Conservation (phyloP, 441 rosid genomes). For the Cnidoscolus chayamansa region DNA sequence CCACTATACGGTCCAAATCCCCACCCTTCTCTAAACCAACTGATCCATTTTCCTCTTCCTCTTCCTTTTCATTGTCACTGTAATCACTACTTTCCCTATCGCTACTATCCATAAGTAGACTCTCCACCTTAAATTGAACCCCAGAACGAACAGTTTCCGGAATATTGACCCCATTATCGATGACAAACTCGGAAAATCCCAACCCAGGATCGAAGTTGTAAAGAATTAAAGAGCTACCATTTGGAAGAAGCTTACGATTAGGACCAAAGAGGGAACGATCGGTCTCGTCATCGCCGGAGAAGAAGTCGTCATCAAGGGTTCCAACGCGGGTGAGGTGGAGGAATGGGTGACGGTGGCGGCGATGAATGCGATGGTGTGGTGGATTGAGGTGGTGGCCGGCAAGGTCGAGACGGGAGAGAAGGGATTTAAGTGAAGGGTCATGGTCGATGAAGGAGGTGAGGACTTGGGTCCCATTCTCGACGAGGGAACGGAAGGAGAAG, state of each 20-base stretch:
- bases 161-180: constrained; percentile 56
- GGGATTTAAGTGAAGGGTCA: constrained; percentile 76
- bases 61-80: constrained; percentile 27
- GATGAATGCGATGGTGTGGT: constrained; percentile 13
- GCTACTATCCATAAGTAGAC: constrained; percentile 3
- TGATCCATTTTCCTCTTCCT: constrained; percentile 9
- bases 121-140: constrained; percentile 40
- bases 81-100: constrained; percentile 13
- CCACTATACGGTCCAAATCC: constrained; percentile 45
- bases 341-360: constrained; percentile 65
- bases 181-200: constrained; percentile 54
- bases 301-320: constrained; percentile 75
- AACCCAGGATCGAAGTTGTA: constrained; percentile 46
- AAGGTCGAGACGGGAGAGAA: constrained; percentile 76
- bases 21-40: constrained; percentile 26
- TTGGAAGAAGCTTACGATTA: constrained; percentile 39
- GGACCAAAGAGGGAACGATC: constrained; percentile 43
- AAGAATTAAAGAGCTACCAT: constrained; percentile 49
- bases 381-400: constrained; percentile 29
- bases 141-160: constrained; percentile 59
- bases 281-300: constrained; percentile 64
- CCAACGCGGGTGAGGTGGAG: constrained; percentile 86
- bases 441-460: constrained; percentile 76
- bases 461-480: constrained; percentile 60
- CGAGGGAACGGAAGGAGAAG: constrained; percentile 71